These are phyloP conservation scores for Erythrobasidium hasegawianum DNA, from an alignment of 1,284 basidiomycete genomes.

Conservation along the genomic window DNA sequence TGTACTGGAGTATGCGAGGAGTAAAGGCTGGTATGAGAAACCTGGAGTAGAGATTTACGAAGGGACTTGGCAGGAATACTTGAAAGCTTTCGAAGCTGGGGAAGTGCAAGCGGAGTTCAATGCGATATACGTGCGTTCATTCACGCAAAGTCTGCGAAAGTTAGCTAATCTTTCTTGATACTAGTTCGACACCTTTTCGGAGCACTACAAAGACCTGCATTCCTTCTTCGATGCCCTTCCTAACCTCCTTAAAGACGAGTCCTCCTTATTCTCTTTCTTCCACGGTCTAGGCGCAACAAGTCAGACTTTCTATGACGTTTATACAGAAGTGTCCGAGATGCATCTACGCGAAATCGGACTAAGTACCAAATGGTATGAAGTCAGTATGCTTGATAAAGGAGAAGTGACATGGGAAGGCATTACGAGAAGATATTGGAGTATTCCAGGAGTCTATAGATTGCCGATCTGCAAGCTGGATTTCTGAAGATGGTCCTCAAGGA, in stretches of 20 bases:
- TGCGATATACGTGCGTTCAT: conserved; percentile 90
- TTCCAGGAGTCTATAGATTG: conserved; percentile 25
- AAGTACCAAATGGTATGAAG: conserved; percentile 66
- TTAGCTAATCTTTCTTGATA: too few relatives aligned
- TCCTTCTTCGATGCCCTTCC: conserved; percentile 80
- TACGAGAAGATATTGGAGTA: conserved; percentile 30
- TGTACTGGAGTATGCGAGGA: conserved; percentile 72
- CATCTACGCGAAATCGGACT: conserved; percentile 79
- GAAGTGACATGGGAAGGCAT: conserved; percentile 45
- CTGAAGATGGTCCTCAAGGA: too few relatives aligned
- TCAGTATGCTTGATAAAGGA: conserved; percentile 55
- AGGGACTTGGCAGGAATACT: conserved; percentile 86
- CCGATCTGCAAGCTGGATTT: conserved; percentile 28
- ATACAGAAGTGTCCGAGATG: conserved; percentile 67
- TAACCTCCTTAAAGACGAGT: conserved; percentile 69
- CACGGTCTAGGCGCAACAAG: conserved; percentile 87
- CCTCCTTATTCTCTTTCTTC: conserved; percentile 82
- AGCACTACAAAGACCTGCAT: conserved; percentile 58
- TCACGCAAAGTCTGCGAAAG: too few relatives aligned
- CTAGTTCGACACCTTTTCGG: conserved; percentile 45
- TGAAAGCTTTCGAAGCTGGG: conserved; percentile 59
- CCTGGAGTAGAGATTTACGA: conserved; percentile 74
- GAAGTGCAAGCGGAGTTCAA: conserved; percentile 66
- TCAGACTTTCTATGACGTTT: conserved; percentile 68
- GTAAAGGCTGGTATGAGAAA: conserved; percentile 70